Evolutionary conservation across 805 yeast species (phyloP), one percentile per base, ranked within the genome.

Genomic region (Cyberlindnera euphorbiae): DNA sequence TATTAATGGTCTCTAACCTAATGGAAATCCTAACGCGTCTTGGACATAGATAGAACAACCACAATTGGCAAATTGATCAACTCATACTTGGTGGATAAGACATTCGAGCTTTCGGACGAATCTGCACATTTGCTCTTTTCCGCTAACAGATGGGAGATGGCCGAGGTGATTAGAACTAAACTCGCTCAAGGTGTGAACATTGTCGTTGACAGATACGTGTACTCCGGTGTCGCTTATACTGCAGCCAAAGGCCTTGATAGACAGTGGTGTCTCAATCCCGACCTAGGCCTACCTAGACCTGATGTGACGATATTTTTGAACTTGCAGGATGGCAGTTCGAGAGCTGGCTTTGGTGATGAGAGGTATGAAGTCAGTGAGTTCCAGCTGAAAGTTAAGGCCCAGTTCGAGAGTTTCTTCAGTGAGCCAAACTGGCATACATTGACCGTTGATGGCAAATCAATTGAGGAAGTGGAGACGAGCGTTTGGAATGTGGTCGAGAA

Each of bases 281-380:
- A 93, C 49, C 61, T 59, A 17, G 97, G 97, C 0, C 68, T 93
- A 11, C 88, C 95, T 1, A 73, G 65, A 46, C 97, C 99, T 0
- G 99, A 93, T 58, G 42, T 82, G 32, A 82, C 90, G 0, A 37
- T 93, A 1, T 93, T 90, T 47, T 62, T 93, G 40, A 79, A 84
- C 26, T 69, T 83, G 28, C 63, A 71, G 30, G 68, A 75, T 22
- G 58, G 49, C 23, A 38, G 42, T 8, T 68, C 55, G 14, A 67
- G 97, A 37, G 77, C 76, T 9, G 95, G 95, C 1, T 93, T 83
- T 66, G 99, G 99, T 11, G 82, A 79, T n/a, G 99, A 93, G 58
- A 65, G 96, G 36, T 93, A 93, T 60, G 99, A 93, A 57, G 72
- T 70, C 18, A 56, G 59, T 5, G 77, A 71, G 32, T 83, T 93